Base-by-base conservation (phyloP, 2,329 filamentous ascomycete genomes). In the Paramyrothecium sp. region DNA sequence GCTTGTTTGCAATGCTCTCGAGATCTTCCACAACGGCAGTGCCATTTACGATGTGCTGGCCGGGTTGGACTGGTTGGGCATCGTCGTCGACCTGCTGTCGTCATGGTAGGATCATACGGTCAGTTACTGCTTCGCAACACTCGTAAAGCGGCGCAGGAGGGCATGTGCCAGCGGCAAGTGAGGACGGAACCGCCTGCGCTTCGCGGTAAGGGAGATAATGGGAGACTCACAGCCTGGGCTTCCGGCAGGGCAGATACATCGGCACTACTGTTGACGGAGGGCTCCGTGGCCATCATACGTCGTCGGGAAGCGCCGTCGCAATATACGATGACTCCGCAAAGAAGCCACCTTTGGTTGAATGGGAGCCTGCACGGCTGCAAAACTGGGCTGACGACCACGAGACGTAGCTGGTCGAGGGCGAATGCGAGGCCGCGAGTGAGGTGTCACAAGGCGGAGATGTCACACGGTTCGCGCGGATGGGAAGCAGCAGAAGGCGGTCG, bases 261-360 rank as follows among this genome's bases (percentile, higher is more conserved):
- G 73, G 78, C 78, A 73, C 77, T 75, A 75, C 74, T 79, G 69
- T 79, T 74, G 72, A 78, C 75, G 71, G 78, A 77, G 77, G 80
- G 78, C 81, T 84, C 83, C 79, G 82, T 82, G 80, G 83, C 83
- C 83, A 86, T 86, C 82, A 83, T 86, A 81, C 82, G 82, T 80
- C 73, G 75, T 77, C 71, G 71, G 67, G 68, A 69, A 70, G 67
- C 69, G 69, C 71, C 67, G 65, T 68, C 63, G 60, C 61, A 55
- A 54, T 57, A 61, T 68, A 63, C 63, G 62, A 66, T 60, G 66
- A 64, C 66, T 64, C 62, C 65, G 51, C 47, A 59, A 54, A 53
- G 60, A 61, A 59, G 60, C 67, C 61, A 63, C 61, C 59, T 58
- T 56, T 34, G 26, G 30, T 53, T 23, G 33, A 51, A 13, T 11